phyloP scores from a whole-genome alignment of 2,329 filamentous ascomycete genomes.

The Claviceps sp. region DNA sequence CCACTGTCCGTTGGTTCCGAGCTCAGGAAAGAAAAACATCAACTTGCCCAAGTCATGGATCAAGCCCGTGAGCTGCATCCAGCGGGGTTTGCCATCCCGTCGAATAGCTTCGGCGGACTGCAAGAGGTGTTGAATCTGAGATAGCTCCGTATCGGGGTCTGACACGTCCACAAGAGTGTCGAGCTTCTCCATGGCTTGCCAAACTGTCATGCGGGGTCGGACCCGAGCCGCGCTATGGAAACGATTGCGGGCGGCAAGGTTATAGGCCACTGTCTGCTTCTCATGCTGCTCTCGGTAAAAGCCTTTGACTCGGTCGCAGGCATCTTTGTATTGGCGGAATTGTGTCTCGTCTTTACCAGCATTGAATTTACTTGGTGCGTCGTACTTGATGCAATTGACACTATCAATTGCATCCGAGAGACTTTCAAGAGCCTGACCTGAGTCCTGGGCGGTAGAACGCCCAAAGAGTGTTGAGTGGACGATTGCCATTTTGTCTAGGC shows the following conservation, averaged over 20 bases:
- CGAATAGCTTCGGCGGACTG: slow-evolving; percentile 85
- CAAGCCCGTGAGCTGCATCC: slow-evolving; percentile 68
- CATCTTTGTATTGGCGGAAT: slow-evolving; percentile 73
- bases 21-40: slow-evolving; percentile 58
- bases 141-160: slow-evolving; percentile 77
- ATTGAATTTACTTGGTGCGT: slow-evolving; percentile 51
- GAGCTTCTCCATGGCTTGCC: slow-evolving; percentile 86
- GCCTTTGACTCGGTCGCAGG: slow-evolving; percentile 71
- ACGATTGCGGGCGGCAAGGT: slow-evolving; percentile 58
- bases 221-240: slow-evolving; percentile 44
- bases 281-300: slow-evolving; percentile 67
- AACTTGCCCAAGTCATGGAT: slow-evolving; percentile 74
- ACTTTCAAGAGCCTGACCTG: slow-evolving; percentile 29
- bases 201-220: slow-evolving; percentile 65
- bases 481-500: slow-evolving; percentile 8
- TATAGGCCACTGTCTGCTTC: slow-evolving; percentile 71
- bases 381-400: slow-evolving; percentile 41
- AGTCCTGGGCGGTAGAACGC: slow-evolving; percentile 5
- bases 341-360: slow-evolving; percentile 63
- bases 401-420: slow-evolving; percentile 35
- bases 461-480: slow-evolving; percentile 14
- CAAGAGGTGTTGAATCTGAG: slow-evolving; percentile 80
- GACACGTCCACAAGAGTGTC: slow-evolving; percentile 85
- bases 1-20: slow-evolving; percentile 69
- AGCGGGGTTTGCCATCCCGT: slow-evolving; percentile 67